Evolutionary conservation across 2,329 filamentous ascomycete species (phyloP), one percentile per base, ranked within the genome.

Genomic region (Helotiales sp.): DNA sequence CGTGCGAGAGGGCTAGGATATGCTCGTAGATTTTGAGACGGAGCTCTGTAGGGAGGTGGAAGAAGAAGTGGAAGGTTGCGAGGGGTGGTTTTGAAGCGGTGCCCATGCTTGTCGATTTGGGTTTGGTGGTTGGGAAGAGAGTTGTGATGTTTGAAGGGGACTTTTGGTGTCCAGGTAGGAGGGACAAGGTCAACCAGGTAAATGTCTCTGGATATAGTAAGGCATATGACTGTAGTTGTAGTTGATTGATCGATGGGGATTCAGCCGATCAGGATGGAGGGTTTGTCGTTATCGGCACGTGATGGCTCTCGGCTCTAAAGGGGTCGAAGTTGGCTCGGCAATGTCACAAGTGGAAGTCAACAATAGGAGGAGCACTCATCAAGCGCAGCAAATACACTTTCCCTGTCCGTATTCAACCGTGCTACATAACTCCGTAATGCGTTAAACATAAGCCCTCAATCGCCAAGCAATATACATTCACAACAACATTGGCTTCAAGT

Each of bases 401-500:
- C 63, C 47, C n/a, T n/a, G 6, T 58, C 59, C 59, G 8, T 58
- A 45, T 47, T 47, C 60, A 66, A 68, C 49, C 52, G 34, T 55
- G 52, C 52, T 55, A 55, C 17, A n/a, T 55, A 24, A 55, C 28
- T 55, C 52, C 52, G 2, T 32, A n/a, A 34, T 55, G 52, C 17
- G 4, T 62, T 64, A 65, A 64, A 69, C 28, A 37, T 40, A 64
- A 68, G 64, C 30, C 65, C 66, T 24, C 40, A 60, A 58, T 60
- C 45, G 22, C 13, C 20, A 65, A 28, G 58, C 54, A 49, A 43
- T 61, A 24, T 57, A 65, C 55, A 60, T 59, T 66, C 59, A 66
- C 34, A 66, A 77, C 59, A 93, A 80, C 93, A 96, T 96, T 15
- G 91, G 87, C 84, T 93, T 93, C 71, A 97, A 80, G 72, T 94